phyloP scores from a whole-genome alignment of 257 asterid genomes.

The Gentiana dahurica region DNA sequence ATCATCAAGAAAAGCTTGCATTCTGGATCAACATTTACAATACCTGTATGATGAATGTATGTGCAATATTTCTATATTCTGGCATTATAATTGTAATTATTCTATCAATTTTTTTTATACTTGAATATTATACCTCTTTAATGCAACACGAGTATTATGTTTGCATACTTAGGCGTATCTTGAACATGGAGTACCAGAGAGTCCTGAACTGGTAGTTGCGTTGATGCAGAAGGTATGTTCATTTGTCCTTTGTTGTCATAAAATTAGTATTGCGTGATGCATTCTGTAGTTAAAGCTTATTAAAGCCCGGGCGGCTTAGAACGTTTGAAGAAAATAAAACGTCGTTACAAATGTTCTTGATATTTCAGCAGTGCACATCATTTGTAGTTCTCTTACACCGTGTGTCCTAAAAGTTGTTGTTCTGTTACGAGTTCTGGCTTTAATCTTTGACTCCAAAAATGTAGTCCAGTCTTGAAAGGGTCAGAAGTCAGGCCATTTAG shows the following conservation, averaged over 20 bases:
- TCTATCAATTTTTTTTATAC: neutral
- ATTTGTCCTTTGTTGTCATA: neutral
- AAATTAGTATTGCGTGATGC: neutral
- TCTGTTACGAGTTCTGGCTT: too few species aligned
- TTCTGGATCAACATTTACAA: conserved; percentile 92
- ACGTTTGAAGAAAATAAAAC: too few species aligned
- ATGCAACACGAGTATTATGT: neutral
- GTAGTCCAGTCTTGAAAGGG: too few species aligned
- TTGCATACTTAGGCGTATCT: conserved; percentile 43
- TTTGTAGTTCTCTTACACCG: too few species aligned
- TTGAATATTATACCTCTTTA: neutral
- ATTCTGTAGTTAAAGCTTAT: neutral
- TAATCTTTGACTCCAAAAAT: too few species aligned
- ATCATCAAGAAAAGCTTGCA: conserved; percentile 84
- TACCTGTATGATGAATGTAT: conserved; percentile 94
- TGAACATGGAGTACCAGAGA: conserved; percentile 61
- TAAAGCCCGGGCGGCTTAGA: neutral
- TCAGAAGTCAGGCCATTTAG: too few species aligned
- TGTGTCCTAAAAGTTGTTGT: too few species aligned
- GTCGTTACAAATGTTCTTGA: too few species aligned
- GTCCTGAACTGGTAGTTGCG: conserved; percentile 54
- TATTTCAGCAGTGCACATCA: too few species aligned
- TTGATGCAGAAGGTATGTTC: conserved; percentile 66
- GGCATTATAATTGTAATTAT: neutral
- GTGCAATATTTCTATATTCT: conserved; percentile 4